Percentiles rank a stretch among this genome's conserved stretches.
These are phyloP conservation scores for Trichoderma koningii DNA, from an alignment of 2,329 filamentous ascomycete genomes.

Conservation along the genomic window DNA sequence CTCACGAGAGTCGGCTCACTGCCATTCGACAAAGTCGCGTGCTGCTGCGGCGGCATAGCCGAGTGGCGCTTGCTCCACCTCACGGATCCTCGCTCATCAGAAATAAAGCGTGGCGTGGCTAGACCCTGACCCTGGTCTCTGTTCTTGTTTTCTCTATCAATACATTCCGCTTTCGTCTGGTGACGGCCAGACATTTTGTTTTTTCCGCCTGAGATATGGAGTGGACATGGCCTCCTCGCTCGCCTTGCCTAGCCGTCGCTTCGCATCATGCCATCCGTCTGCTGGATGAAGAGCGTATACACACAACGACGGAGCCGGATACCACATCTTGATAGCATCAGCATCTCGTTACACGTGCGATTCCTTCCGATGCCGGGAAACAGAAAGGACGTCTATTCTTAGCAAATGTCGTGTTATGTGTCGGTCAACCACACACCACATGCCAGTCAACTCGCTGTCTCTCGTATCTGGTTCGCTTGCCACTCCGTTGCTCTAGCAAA, in stretches of 20 bases:
- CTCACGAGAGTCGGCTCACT: conserved; percentile 1
- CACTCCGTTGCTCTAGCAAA: not conserved
- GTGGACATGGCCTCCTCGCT: not conserved
- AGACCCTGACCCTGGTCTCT: conserved; percentile 15
- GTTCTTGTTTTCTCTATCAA: conserved; percentile 8
- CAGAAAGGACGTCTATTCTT: not conserved
- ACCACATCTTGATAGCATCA: conserved; percentile 14
- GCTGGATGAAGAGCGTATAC: not conserved
- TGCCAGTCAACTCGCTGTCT: not conserved
- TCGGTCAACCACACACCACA: conserved; percentile 10
- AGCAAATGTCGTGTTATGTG: not conserved
- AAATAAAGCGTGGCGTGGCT: not conserved
- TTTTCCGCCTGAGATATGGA: conserved; percentile 12
- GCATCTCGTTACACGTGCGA: not conserved
- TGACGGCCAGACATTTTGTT: not conserved
- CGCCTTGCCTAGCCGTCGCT: not conserved
- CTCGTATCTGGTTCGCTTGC: not conserved
- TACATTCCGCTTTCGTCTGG: conserved; percentile 6
- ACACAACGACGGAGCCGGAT: not conserved
- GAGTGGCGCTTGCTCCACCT: conserved; percentile 23
- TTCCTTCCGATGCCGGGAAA: conserved; percentile 2
- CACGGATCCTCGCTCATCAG: conserved; percentile 24
- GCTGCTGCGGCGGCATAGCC: conserved; percentile 25
- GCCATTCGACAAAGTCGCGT: conserved; percentile 15
- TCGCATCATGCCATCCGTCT: conserved; percentile 16